Evolutionary conservation across 1,284 basidiomycete genomes (phyloP).

Genomic region (Moesziomyces globuligerus): DNA sequence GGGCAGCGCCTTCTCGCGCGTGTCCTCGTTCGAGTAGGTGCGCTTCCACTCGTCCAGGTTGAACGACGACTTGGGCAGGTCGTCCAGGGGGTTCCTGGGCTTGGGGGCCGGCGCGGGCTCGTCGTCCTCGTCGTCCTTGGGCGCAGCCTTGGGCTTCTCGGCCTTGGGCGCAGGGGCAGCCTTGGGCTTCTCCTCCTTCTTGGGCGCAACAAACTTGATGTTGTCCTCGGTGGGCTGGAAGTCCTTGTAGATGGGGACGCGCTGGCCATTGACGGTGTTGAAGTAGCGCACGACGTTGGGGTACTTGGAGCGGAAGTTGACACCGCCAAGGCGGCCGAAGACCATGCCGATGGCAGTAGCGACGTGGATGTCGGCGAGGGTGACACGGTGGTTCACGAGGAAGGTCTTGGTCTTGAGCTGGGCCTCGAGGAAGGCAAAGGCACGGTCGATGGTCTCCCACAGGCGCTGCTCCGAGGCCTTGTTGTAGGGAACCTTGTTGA

Average conservation of each 20-base stretch:
- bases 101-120: slow-evolving; percentile 74
- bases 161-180: slow-evolving; percentile 68
- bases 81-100: slow-evolving; percentile 92
- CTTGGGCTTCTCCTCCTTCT: slow-evolving; percentile 70
- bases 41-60: slow-evolving; percentile 99
- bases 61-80: slow-evolving; percentile 87
- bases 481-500: slow-evolving; percentile 63
- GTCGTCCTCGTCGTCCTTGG: slow-evolving; percentile 74
- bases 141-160: slow-evolving; percentile 72
- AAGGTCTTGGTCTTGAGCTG: slow-evolving; percentile 84
- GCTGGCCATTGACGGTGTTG: slow-evolving; percentile 78
- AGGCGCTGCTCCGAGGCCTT: slow-evolving; percentile 74
- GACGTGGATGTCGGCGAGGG: slow-evolving; percentile 85
- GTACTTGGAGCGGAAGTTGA: slow-evolving; percentile 61
- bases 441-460: slow-evolving; percentile 67
- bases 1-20: slow-evolving; percentile 68
- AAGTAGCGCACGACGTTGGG: slow-evolving; percentile 84
- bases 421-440: slow-evolving; percentile 77
- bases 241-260: slow-evolving; percentile 65
- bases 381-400: slow-evolving; percentile 92
- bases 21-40: slow-evolving; percentile 96
- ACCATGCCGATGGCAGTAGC: slow-evolving; percentile 69
- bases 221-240: slow-evolving; percentile 78
- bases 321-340: slow-evolving; percentile 48
- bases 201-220: slow-evolving; percentile 77